Percentiles rank a stretch among this genome's conserved stretches.
Conservation (phyloP, 2,329 filamentous ascomycete species). For the Colletotrichum camelliae region DNA sequence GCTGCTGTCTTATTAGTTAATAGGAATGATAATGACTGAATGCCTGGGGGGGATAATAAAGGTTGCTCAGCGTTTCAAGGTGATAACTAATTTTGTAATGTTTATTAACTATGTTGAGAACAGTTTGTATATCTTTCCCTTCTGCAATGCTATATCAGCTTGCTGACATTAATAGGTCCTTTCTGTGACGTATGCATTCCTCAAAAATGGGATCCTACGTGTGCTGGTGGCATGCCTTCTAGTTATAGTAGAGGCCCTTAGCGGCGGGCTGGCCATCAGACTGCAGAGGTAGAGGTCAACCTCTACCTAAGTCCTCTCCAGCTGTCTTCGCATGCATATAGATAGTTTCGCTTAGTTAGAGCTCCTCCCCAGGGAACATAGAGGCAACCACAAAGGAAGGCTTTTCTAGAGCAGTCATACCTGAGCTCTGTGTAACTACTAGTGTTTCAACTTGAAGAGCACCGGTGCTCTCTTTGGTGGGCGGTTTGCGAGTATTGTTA, state of each 20-base stretch:
- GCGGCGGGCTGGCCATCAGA: not conserved
- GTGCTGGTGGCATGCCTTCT: not conserved
- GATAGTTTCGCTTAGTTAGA: not conserved
- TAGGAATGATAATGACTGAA: not conserved
- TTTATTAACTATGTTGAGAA: not conserved
- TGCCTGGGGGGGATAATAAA: not conserved
- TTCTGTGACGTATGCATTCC: not conserved
- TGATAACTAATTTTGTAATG: not conserved
- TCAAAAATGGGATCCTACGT: not conserved
- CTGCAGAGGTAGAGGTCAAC: not conserved
- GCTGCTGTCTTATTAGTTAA: not conserved
- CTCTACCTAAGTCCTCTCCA: not conserved
- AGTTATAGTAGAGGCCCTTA: not conserved
- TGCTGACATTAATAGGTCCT: not conserved
- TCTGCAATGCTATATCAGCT: not conserved
- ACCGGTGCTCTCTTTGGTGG: not conserved
- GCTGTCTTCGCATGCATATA: not conserved
- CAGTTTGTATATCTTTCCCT: not conserved
- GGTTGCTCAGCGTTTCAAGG: not conserved
- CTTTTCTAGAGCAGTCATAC: not conserved
- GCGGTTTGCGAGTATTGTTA: no score
- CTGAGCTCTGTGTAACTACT: no score
- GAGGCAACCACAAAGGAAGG: not conserved
- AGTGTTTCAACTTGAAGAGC: no score
- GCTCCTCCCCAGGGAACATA: not conserved